Base-by-base conservation (phyloP, 306 rosid species). In the Argentina anserina region DNA sequence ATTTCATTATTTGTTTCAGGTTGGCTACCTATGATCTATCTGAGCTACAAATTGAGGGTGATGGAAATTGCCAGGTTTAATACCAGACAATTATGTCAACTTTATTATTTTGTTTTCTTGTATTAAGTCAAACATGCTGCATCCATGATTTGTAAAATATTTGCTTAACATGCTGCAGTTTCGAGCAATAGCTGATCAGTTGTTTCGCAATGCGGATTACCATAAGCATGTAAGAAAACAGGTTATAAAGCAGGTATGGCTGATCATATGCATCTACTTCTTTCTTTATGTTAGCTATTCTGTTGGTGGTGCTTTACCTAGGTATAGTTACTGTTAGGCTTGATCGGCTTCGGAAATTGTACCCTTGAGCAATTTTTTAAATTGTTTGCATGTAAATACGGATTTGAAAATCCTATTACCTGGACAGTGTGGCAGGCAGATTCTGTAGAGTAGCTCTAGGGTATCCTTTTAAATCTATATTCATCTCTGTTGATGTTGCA, bases 11-110 rank as follows among this genome's bases (percentile, higher is more conserved):
- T 78, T 72, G 34, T 55, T 84, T 59, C 86, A 94, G 99, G 88
- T 77, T 95, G 83, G 89, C 69, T 72, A 87, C 96, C 11, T 88
- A 95, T 84, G 92, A 89, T 75, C 83, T 95, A 76, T 84, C 88
- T 37, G 99, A 90, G 79, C 86, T 91, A 55, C 99, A 87, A 78
- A 95, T 95, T 80, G 96, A 95, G 87, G 99, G 99, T 75, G 99
- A 95, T 78, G 99, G 99, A 76, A 95, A 95, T 86, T 95, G 99
- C 72, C 99, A 95, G 99, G 99, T 95, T 75, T 69, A 74, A 21
- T 31, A 39, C 58, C 42, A 46, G 47, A 55, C 1, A 21, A 33
- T 31, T 29, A 17, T 26, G 26, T 9, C 55, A 71, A 12, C 25
- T 28, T 23, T 6, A 14, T 70, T 71, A 15, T 7, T 26, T 76